A percentile compares a stretch with the other conserved stretches of the same genome.
phyloP scores from a whole-genome alignment of 306 rosid genomes.

The Oxytropis ochrocephala region DNA sequence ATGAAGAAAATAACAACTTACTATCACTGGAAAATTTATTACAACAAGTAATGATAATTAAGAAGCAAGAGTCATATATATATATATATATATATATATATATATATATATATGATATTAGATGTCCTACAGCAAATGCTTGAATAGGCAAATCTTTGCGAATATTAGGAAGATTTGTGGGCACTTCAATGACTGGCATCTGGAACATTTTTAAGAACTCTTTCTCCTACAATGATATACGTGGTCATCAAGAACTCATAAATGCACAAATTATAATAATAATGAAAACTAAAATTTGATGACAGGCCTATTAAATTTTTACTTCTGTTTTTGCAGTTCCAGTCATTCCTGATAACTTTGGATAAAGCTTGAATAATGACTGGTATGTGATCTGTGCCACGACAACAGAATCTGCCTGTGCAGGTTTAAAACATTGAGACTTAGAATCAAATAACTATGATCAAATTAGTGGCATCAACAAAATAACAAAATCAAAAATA shows the following conservation, averaged over 20 bases:
- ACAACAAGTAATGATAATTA: constrained; percentile 2
- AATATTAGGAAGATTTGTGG: constrained; percentile 86
- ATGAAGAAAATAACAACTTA: background rate
- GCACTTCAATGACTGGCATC: constrained; percentile 92
- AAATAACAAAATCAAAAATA: constrained; percentile 17
- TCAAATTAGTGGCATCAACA: background rate
- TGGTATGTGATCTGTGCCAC: constrained; percentile 99
- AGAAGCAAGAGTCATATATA: constrained; percentile 6
- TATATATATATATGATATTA: constrained; percentile 8
- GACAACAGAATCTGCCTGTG: constrained; percentile 92
- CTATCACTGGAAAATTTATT: background rate
- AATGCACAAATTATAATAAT: constrained; percentile 11
- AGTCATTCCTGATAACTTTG: constrained; percentile 96
- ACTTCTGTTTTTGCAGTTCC: constrained; percentile 99
- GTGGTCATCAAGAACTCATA: constrained; percentile 19
- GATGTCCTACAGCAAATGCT: constrained; percentile 83
- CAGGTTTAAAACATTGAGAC: constrained; percentile 26
- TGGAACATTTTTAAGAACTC: constrained; percentile 96
- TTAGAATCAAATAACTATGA: constrained; percentile 23
- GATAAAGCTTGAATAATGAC: constrained; percentile 94
- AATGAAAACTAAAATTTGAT: constrained; percentile 20
- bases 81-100: constrained; percentile 12
- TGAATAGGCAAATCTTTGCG: constrained; percentile 93
- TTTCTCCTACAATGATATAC: constrained; percentile 65
- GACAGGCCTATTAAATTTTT: constrained; percentile 21